These are phyloP conservation scores for Mycena pura DNA, from an alignment of 768 basidiomycete species.

Conservation along the genomic window DNA sequence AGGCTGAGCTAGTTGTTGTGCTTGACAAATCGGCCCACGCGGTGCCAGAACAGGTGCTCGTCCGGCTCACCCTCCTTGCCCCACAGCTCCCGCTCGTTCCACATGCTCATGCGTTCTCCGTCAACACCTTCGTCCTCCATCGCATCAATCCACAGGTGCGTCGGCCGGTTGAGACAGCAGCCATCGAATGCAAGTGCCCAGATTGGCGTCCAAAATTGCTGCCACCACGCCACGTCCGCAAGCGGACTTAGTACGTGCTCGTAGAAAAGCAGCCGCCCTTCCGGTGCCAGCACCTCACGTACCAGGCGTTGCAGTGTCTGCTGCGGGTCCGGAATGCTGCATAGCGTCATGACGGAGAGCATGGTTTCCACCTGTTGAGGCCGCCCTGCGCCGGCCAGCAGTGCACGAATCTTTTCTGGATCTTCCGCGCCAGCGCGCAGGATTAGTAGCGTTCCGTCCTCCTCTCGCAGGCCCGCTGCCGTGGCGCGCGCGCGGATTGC, in stretches of 20 bases:
- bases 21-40: slow-evolving; percentile 63
- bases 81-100: slow-evolving; percentile 56
- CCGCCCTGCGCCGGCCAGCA: slow-evolving; percentile 32
- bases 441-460: slow-evolving; percentile 59
- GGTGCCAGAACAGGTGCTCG: slow-evolving; percentile 68
- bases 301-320: slow-evolving; percentile 53
- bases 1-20: slow-evolving; percentile 16
- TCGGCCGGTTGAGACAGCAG: slow-evolving; percentile 66
- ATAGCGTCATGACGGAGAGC: slow-evolving; percentile 69
- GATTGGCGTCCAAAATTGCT: slow-evolving; percentile 73
- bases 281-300: slow-evolving; percentile 61
- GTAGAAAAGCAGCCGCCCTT: slow-evolving; percentile 69
- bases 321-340: slow-evolving; percentile 66
- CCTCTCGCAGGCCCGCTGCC: slow-evolving; percentile 58
- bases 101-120: slow-evolving; percentile 45
- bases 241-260: slow-evolving; percentile 71
- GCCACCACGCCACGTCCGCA: slow-evolving; percentile 71
- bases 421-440: slow-evolving; percentile 71
- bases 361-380: slow-evolving; percentile 68
- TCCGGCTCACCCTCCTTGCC: slow-evolving; percentile 58
- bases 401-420: slow-evolving; percentile 50
- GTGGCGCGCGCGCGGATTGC: slow-evolving; percentile 57
- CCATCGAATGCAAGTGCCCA: slow-evolving; percentile 70
- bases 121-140: slow-evolving; percentile 33
- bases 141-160: slow-evolving; percentile 53